Conservation (phyloP, 352 stramenopile species). For the Pilasporangium apinafurcum region DNA sequence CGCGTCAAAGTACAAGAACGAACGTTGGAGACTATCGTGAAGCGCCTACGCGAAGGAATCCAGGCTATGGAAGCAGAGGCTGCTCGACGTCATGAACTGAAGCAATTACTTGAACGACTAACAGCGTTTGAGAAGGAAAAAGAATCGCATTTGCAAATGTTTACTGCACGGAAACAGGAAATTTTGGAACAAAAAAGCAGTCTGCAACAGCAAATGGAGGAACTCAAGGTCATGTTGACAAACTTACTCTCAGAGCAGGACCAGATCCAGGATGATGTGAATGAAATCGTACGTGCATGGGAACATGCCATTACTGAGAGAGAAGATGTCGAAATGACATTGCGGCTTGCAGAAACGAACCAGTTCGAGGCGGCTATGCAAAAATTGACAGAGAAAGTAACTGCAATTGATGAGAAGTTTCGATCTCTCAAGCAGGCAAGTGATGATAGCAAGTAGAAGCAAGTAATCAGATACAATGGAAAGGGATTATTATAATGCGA, state of each 20-base stretch:
- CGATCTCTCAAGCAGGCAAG: not conserved
- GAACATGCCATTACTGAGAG: slow-evolving; percentile 26
- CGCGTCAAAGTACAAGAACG: slow-evolving; percentile 23
- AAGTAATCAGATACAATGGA: not conserved
- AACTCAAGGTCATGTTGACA: slow-evolving; percentile 32
- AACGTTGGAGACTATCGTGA: slow-evolving; percentile 10
- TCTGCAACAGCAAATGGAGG: slow-evolving; percentile 58
- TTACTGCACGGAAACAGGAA: slow-evolving; percentile 18
- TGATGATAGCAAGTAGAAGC: not conserved
- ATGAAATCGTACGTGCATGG: slow-evolving; percentile 25
- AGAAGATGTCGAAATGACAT: slow-evolving; percentile 70
- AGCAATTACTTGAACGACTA: slow-evolving; percentile 24
- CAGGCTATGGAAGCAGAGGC: slow-evolving; percentile 26
- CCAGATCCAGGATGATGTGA: slow-evolving; percentile 36
- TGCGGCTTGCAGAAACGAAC: slow-evolving; percentile 42
- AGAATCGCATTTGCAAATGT: slow-evolving; percentile 19
- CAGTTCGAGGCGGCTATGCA: slow-evolving; percentile 13
- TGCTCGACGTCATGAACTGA: slow-evolving; percentile 24
- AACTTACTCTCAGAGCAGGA: slow-evolving; percentile 37
- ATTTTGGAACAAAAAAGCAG: slow-evolving; percentile 25
- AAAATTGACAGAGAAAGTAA: slow-evolving; percentile 14
- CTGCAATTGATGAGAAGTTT: slow-evolving; percentile 18
- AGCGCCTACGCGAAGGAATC: slow-evolving; percentile 22
- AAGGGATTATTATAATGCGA: too few species aligned
- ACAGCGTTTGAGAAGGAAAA: slow-evolving; percentile 26